Conservation (phyloP, 495 filamentous ascomycete species). For the Penicillium canariense region DNA sequence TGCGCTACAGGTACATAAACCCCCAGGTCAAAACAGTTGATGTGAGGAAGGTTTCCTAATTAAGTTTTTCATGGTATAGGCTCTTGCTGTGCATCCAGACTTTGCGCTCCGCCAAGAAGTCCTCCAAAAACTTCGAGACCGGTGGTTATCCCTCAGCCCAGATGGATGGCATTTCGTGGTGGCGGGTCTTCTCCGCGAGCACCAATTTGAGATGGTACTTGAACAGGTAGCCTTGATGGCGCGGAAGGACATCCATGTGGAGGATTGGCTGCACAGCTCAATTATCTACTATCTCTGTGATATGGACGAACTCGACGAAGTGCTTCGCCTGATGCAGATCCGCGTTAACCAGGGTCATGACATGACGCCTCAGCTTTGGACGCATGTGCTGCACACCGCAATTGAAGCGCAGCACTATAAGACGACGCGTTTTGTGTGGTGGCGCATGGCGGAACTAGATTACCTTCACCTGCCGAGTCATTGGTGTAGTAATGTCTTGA, state of each 20-base stretch:
- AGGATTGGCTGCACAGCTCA: conserved; percentile 72
- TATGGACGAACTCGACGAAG: conserved; percentile 71
- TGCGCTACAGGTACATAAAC: conserved; percentile 59
- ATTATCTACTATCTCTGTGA: conserved; percentile 68
- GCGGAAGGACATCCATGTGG: conserved; percentile 51
- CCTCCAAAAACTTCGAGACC: conserved; percentile 58
- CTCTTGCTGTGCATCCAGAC: conserved; percentile 80
- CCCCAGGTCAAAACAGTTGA: background rate
- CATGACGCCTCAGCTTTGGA: conserved; percentile 57
- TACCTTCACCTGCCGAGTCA: conserved; percentile 66
- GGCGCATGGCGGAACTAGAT: conserved; percentile 50
- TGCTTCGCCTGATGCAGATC: conserved; percentile 60
- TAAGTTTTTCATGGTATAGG: conserved; percentile 40
- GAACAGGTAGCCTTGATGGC: conserved; percentile 68
- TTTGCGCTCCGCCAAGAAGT: conserved; percentile 70
- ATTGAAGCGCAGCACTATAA: conserved; percentile 52
- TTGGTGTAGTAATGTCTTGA: conserved; percentile 62
- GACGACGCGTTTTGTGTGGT: conserved; percentile 63
- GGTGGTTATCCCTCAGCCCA: conserved; percentile 65
- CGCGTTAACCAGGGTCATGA: conserved; percentile 46
- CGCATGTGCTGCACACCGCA: conserved; percentile 67
- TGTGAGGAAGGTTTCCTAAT: background rate
- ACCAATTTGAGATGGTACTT: conserved; percentile 77
- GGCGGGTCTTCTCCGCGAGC: conserved; percentile 72
- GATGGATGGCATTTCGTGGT: conserved; percentile 67